Evolutionary conservation across 352 stramenopile species (phyloP).

Genomic region (Phytophthora pisi): DNA sequence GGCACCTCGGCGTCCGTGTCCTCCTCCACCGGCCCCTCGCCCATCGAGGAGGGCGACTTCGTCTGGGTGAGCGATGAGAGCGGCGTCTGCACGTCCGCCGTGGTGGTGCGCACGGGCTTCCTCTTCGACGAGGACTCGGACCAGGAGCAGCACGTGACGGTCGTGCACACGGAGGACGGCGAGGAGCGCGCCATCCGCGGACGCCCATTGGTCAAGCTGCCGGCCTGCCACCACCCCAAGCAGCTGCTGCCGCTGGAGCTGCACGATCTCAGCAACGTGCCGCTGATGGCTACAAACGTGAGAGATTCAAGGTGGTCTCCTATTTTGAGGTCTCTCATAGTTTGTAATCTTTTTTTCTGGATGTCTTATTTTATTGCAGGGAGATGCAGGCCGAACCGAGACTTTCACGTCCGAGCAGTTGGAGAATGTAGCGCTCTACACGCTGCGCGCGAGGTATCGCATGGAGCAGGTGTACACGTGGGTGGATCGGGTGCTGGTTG

Average conservation of each 20-base stretch:
- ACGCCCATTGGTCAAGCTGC: conserved; percentile 61
- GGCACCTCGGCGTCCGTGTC: neutral
- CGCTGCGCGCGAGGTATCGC: conserved; percentile 69
- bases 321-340: neutral
- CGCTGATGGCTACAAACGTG: conserved; percentile 71
- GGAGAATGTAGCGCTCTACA: conserved; percentile 80
- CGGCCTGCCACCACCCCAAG: conserved; percentile 68
- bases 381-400: conserved; percentile 63
- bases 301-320: neutral
- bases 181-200: conserved; percentile 78
- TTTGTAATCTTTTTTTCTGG: conserved; percentile 1
- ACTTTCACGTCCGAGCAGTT: conserved; percentile 65
- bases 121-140: conserved; percentile 64
- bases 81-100: conserved; percentile 54
- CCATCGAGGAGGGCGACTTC: conserved; percentile 67
- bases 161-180: conserved; percentile 84
- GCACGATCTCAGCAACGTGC: conserved; percentile 71
- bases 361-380: conserved; percentile 26
- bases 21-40: neutral
- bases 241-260: conserved; percentile 56
- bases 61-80: conserved; percentile 70
- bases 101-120: conserved; percentile 70
- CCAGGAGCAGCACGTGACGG: conserved; percentile 68
- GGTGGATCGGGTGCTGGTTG: conserved; percentile 78
- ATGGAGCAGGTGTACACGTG: conserved; percentile 88